Conservation (phyloP, 2,329 filamentous ascomycete species). For the Neonectria faginata region DNA sequence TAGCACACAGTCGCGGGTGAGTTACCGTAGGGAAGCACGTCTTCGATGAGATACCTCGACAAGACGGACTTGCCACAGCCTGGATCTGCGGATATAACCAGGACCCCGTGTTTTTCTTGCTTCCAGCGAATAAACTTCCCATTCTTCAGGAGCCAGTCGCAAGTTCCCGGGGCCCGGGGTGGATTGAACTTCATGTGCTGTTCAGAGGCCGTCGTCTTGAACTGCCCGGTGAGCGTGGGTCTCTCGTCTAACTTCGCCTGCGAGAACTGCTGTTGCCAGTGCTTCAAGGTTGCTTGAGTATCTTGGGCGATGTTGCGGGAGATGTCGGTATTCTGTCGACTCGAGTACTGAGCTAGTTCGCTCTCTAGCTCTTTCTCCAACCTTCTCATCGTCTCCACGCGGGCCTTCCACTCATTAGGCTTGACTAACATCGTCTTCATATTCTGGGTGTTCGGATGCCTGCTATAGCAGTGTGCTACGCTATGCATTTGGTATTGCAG, state of each 20-base stretch:
- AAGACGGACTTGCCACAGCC: background rate
- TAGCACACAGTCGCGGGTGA: background rate
- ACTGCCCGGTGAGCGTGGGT: background rate
- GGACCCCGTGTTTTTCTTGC: background rate
- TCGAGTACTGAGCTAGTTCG: background rate
- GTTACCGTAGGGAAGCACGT: constrained; percentile 3
- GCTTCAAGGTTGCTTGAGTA: background rate
- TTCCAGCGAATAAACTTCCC: background rate
- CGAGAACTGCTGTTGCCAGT: constrained; percentile 1
- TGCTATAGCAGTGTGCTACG: constrained; percentile 4
- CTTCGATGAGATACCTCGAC: background rate
- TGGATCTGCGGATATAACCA: background rate
- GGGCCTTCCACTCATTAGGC: background rate
- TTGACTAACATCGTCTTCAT: background rate
- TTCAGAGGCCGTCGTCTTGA: background rate
- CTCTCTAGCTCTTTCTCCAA: background rate
- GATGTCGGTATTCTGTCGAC: background rate
- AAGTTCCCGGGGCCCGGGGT: background rate
- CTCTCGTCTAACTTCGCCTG: constrained; percentile 2
- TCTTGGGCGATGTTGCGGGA: constrained; percentile 3
- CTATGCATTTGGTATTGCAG: constrained; percentile 4
- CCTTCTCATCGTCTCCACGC: background rate
- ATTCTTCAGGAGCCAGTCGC: background rate
- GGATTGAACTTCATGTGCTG: constrained; percentile 2
- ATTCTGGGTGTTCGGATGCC: background rate